Percentiles rank a stretch among this genome's conserved stretches.
These are phyloP conservation scores for Funneliformis mosseae DNA, from an alignment of 192 early-diverging fungal genomes.

Conservation along the genomic window DNA sequence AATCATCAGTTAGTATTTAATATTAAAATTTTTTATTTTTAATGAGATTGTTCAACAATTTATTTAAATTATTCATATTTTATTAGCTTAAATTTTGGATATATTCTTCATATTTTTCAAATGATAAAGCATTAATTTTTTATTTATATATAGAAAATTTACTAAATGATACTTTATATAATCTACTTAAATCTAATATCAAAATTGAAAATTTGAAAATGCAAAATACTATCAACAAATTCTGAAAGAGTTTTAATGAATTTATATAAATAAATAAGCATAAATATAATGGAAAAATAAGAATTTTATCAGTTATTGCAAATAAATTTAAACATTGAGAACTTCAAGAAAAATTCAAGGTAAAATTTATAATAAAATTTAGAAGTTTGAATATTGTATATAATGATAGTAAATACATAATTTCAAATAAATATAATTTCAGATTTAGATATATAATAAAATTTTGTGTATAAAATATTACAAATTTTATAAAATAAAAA, in stretches of 20 bases:
- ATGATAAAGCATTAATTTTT: neutral
- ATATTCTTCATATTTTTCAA: neutral
- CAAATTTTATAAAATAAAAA: too few species aligned
- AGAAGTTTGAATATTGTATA: too few species aligned
- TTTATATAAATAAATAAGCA: neutral
- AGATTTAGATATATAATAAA: too few species aligned
- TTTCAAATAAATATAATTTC: too few species aligned
- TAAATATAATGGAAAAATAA: neutral
- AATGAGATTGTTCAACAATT: neutral
- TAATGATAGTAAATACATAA: too few species aligned
- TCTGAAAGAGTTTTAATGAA: neutral
- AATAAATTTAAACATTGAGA: neutral
- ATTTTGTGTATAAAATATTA: too few species aligned
- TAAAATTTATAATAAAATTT: too few species aligned
- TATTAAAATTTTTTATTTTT: neutral
- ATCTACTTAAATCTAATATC: neutral
- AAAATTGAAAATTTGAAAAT: neutral
- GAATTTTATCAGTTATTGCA: neutral
- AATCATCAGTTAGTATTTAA: neutral
- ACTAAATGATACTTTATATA: neutral
- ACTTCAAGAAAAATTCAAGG: neutral
- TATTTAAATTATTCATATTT: neutral
- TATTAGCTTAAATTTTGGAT: neutral
- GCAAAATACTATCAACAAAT: neutral
- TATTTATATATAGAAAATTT: neutral